These are phyloP conservation scores for Penicillium paradoxum DNA, from an alignment of 495 filamentous ascomycete species.

Conservation along the genomic window DNA sequence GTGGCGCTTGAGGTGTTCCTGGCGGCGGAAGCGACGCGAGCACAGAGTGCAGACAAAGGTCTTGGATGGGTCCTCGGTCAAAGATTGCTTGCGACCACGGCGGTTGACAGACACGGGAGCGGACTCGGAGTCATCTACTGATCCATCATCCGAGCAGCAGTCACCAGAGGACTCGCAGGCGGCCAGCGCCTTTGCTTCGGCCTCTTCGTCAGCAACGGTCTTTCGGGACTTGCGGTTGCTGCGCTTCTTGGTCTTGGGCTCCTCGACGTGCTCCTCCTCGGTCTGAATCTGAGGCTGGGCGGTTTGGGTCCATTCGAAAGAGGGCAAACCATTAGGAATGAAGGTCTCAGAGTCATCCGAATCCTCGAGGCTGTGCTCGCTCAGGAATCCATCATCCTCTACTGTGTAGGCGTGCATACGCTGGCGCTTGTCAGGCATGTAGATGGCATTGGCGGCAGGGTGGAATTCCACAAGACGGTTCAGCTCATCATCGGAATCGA, in stretches of 20 bases:
- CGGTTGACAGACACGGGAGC: constrained; percentile 70
- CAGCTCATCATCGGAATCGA: constrained; percentile 91
- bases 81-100: constrained; percentile 95
- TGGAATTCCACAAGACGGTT: constrained; percentile 70
- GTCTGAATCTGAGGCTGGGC: constrained; percentile 20
- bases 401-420: constrained; percentile 61
- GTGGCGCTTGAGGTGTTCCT: constrained; percentile 98
- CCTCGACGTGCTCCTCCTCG: constrained; percentile 30
- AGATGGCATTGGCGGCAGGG: constrained; percentile 52
- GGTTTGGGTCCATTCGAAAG: constrained; percentile 34
- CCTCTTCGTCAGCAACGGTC: constrained; percentile 40
- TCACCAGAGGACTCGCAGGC: constrained; percentile 6
- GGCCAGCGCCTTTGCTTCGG: constrained; percentile 10
- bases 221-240: constrained; percentile 44
- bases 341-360: constrained; percentile 62
- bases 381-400: constrained; percentile 70
- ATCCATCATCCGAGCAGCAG: constrained; percentile 17
- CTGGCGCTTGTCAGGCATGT: constrained; percentile 73
- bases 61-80: constrained; percentile 98
- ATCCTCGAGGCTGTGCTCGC: constrained; percentile 71
- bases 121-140: constrained; percentile 31
- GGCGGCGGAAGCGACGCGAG: constrained; percentile 93
- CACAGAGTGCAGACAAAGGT: constrained; percentile 96
- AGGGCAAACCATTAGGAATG: constrained; percentile 45
- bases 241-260: constrained; percentile 60